A percentile compares a stretch with the other conserved stretches of the same genome.
Conservation (phyloP, 345 rosid genomes). For the Psidium guajava region DNA sequence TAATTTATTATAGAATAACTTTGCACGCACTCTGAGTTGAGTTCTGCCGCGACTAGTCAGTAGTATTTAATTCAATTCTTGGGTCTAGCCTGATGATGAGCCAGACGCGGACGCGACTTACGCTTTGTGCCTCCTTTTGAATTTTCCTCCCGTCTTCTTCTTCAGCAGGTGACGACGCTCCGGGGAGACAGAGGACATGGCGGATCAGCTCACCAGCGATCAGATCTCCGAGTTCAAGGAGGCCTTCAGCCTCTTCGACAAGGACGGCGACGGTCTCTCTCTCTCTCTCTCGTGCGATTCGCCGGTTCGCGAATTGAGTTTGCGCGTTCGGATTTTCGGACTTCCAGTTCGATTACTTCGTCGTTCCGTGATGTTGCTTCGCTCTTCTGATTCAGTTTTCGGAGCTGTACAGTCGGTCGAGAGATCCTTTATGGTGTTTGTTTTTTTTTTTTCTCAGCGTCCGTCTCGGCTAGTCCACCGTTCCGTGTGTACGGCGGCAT, state of each 20-base stretch:
- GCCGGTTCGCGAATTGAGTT: background rate
- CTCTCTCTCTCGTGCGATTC: background rate
- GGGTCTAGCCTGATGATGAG: background rate
- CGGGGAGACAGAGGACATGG: conserved; percentile 4
- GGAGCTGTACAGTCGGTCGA: background rate
- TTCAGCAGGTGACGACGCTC: background rate
- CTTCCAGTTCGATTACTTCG: background rate
- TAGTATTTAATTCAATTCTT: background rate
- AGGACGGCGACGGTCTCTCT: conserved; percentile 29
- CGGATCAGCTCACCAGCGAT: conserved; percentile 23
- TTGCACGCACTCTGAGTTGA: background rate
- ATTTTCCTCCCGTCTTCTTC: background rate
- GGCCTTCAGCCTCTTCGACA: conserved; percentile 33
- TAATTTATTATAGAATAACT: background rate
- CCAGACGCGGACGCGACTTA: background rate
- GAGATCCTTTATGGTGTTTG: background rate
- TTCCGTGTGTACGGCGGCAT: background rate
- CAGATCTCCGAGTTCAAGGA: conserved; percentile 36
- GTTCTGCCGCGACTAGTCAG: background rate
- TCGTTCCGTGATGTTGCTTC: background rate
- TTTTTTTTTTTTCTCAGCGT: background rate
- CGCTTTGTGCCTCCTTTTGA: background rate
- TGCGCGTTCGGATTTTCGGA: background rate
- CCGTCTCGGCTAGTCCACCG: background rate
- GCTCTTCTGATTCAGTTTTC: background rate